These are phyloP conservation scores for Quercus agrifolia DNA, from an alignment of 306 rosid genomes.

Conservation along the genomic window DNA sequence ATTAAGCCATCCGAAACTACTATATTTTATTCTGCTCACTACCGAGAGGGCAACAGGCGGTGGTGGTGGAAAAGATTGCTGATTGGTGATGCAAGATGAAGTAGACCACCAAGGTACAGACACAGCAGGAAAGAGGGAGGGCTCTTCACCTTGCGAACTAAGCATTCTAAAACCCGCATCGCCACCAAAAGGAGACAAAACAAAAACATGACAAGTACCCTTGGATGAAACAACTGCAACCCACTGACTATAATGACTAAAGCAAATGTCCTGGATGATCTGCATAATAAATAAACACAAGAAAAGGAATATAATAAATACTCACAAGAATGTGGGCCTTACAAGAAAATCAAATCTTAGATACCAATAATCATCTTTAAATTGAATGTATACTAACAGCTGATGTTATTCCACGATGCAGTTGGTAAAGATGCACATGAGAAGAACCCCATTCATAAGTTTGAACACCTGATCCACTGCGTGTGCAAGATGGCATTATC, in stretches of 20 bases:
- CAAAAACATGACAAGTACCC: conserved; percentile 87
- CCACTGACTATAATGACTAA: conserved; percentile 88
- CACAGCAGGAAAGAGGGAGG: conserved; percentile 58
- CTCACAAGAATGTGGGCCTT: conserved; percentile 4
- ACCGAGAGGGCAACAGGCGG: conserved; percentile 69
- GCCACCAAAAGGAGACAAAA: conserved; percentile 86
- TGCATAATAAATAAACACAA: conserved; percentile 31
- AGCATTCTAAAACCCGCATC: conserved; percentile 69
- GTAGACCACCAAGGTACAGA: conserved; percentile 90
- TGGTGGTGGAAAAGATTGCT: conserved; percentile 73
- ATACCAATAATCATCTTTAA: conserved; percentile 21
- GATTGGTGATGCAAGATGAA: conserved; percentile 41
- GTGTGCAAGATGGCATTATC: conserved; percentile 65
- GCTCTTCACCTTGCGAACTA: conserved; percentile 61
- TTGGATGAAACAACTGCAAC: conserved; percentile 87
- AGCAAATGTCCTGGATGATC: conserved; percentile 94
- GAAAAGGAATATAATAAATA: conserved; percentile 1
- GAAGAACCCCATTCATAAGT: conserved; percentile 58
- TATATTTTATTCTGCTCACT: conserved; percentile 86
- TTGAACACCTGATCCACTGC: conserved; percentile 54
- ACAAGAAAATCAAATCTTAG: conserved; percentile 5
- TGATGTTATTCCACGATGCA: conserved; percentile 89
- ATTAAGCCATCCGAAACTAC: conserved; percentile 94
- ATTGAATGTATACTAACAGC: conserved; percentile 64
- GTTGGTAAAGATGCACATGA: conserved; percentile 85